phyloP scores from a whole-genome alignment of 345 rosid species.

The Bretschneidera sinensis region DNA sequence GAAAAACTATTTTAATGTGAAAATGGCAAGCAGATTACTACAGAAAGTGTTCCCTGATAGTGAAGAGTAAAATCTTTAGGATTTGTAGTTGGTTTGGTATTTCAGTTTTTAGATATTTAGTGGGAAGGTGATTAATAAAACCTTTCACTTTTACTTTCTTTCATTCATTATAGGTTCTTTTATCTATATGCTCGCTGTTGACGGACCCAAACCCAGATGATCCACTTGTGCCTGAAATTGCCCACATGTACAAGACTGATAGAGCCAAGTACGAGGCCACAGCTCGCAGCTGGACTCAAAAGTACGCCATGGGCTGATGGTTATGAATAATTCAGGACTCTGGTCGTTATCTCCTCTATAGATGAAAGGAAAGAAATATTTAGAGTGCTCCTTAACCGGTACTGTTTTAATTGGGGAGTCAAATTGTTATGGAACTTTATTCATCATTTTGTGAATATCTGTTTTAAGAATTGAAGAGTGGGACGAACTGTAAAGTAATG shows the following conservation, averaged over 20 bases:
- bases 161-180: slow-evolving; percentile 19
- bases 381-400: neutral
- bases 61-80: too few relatives aligned
- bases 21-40: too few relatives aligned
- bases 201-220: slow-evolving; percentile 35
- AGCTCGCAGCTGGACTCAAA: slow-evolving; percentile 31
- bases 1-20: too few relatives aligned
- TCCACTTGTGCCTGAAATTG: slow-evolving; percentile 34
- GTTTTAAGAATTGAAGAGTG: neutral
- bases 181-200: slow-evolving; percentile 32
- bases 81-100: too few relatives aligned
- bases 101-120: too few relatives aligned
- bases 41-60: too few relatives aligned
- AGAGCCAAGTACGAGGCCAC: slow-evolving; percentile 26
- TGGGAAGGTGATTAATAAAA: neutral
- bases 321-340: neutral
- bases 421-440: neutral
- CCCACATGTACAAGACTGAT: slow-evolving; percentile 26
- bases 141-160: neutral
- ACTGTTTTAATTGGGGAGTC: neutral
- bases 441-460: neutral
- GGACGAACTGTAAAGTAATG: neutral
- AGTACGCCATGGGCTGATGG: slow-evolving; percentile 30
- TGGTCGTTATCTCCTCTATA: neutral
- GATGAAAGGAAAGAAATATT: neutral